Percentiles rank a stretch among this genome's conserved stretches.
These are phyloP conservation scores for Teratosphaeria pseudoeucalypti DNA, from an alignment of 2,329 filamentous ascomycete species.

Conservation along the genomic window DNA sequence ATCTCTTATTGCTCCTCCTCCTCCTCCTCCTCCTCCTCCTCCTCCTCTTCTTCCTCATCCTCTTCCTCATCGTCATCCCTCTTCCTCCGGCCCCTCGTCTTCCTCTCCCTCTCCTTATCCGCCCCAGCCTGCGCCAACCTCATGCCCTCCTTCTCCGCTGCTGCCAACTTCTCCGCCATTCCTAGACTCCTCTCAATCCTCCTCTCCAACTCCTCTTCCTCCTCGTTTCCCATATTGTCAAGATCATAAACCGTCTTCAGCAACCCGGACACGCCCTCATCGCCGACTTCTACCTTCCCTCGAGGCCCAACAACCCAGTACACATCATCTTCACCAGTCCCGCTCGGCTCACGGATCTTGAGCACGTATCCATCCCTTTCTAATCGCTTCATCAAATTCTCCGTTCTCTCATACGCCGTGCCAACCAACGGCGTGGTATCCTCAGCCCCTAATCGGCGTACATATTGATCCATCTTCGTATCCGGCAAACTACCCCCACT, in stretches of 20 bases:
- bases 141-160: constrained; percentile 17
- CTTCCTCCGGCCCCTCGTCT: constrained; percentile 8
- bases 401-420: constrained; percentile 51
- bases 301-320: constrained; percentile 80
- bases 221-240: constrained; percentile 14
- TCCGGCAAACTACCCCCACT: constrained; percentile 63
- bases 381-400: constrained; percentile 63
- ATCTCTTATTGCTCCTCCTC: constrained; percentile 3
- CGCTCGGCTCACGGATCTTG: constrained; percentile 56
- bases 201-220: constrained; percentile 20
- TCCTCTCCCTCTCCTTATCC: constrained; percentile 3
- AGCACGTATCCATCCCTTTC: constrained; percentile 75
- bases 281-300: constrained; percentile 73
- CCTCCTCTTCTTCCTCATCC: constrained; percentile 8
- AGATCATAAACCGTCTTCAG: constrained; percentile 47
- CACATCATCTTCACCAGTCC: constrained; percentile 59
- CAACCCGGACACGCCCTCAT: constrained; percentile 62
- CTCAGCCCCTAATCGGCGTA: constrained; percentile 65
- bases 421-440: constrained; percentile 50
- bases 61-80: constrained; percentile 6
- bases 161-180: constrained; percentile 9
- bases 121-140: not conserved
- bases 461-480: constrained; percentile 64
- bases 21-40: constrained; percentile 8
- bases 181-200: constrained; percentile 25